Percentiles rank a stretch among this genome's conserved stretches.
These are phyloP conservation scores for Borealophlyctis nickersoniae DNA, from an alignment of 192 early-diverging fungal genomes.

Conservation along the genomic window DNA sequence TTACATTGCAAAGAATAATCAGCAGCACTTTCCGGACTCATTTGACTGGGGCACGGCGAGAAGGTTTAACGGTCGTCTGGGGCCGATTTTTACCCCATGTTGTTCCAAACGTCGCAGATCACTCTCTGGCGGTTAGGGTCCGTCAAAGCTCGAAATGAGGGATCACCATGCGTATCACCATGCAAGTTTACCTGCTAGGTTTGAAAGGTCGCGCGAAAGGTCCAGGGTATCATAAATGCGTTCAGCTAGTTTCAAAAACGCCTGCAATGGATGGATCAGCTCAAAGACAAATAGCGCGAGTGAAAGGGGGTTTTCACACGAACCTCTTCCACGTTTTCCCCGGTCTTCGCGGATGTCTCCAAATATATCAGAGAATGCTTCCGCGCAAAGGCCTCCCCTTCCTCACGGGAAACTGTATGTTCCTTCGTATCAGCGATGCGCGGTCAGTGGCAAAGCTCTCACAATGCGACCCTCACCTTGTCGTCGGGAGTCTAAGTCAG, in stretches of 20 bases:
- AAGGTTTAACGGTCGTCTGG: background rate
- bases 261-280: background rate
- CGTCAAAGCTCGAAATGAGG: no score
- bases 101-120: background rate
- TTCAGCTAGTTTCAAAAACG: background rate
- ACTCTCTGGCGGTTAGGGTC: background rate
- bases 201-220: background rate
- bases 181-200: background rate
- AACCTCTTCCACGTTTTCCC: conserved; percentile 73
- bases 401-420: conserved; percentile 70
- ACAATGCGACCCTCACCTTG: conserved; percentile 17
- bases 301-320: no score
- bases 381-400: conserved; percentile 83
- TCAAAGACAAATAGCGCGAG: no score
- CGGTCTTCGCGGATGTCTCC: conserved; percentile 88
- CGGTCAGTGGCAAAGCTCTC: no score
- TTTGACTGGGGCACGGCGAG: background rate
- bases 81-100: background rate
- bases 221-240: background rate
- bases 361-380: conserved; percentile 85
- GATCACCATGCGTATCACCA: no score
- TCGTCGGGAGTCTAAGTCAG: conserved; percentile 77
- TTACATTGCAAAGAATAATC: no score
- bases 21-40: background rate
- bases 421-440: background rate